Evolutionary conservation across 1,284 basidiomycete genomes (phyloP).

Genomic region (Cryptococcus hybrid): DNA sequence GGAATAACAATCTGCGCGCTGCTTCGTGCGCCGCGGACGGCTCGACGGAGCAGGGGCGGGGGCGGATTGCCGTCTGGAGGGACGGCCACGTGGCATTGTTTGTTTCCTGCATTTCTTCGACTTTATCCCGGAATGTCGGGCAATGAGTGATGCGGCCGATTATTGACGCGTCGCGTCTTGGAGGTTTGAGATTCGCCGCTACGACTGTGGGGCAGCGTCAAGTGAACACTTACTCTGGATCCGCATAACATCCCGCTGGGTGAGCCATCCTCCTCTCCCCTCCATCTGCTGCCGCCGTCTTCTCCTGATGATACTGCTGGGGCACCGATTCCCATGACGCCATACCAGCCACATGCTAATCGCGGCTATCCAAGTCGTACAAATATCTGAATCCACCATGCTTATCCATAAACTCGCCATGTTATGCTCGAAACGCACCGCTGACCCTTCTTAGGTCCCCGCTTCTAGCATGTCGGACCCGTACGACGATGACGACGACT

Average conservation of each 20-base stretch:
- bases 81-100: slow-evolving; percentile 12
- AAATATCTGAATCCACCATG: slow-evolving; percentile 7
- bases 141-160: no score
- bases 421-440: neutral
- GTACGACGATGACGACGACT: no score
- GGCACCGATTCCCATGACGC: slow-evolving; percentile 18
- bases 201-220: no score
- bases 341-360: slow-evolving; percentile 21
- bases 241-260: no score
- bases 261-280: neutral
- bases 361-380: slow-evolving; percentile 5
- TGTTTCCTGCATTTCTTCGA: neutral
- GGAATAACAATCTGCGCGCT: neutral
- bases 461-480: no score
- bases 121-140: no score
- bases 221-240: no score
- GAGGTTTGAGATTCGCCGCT: no score
- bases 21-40: neutral
- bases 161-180: no score
- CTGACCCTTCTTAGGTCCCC: neutral
- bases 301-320: slow-evolving; percentile 18
- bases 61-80: slow-evolving; percentile 8
- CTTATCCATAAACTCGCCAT: neutral
- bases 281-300: neutral
- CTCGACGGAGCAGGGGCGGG: neutral